phyloP scores from a whole-genome alignment of 2,329 filamentous ascomycete genomes.

The Chrysosporium keratinophilum region DNA sequence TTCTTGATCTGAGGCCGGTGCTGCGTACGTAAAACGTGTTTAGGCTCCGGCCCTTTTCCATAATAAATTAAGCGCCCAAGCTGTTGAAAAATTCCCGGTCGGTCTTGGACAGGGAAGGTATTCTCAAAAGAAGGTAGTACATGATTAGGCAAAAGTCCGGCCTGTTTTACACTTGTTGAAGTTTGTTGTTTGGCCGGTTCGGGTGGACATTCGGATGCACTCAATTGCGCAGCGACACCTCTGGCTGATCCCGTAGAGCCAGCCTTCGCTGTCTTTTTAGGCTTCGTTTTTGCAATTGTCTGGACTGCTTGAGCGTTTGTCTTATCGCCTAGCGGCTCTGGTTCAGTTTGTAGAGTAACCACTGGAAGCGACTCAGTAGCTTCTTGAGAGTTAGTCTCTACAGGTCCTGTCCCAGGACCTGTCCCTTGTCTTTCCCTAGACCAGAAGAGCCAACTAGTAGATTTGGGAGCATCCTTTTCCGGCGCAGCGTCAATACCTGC shows the following conservation, averaged over 20 bases:
- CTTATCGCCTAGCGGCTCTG: background rate
- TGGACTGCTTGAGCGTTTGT: background rate
- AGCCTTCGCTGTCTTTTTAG: constrained; percentile 20
- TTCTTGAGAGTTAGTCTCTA: constrained; percentile 13
- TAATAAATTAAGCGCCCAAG: constrained; percentile 38
- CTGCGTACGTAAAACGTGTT: constrained; percentile 62
- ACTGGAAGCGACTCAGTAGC: background rate
- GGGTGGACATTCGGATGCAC: constrained; percentile 6
- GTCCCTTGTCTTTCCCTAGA: constrained; percentile 28
- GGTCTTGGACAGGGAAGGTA: constrained; percentile 36
- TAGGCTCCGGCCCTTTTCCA: constrained; percentile 48
- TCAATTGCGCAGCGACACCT: background rate
- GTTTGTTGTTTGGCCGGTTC: constrained; percentile 8
- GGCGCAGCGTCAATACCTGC: background rate
- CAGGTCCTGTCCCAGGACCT: constrained; percentile 18
- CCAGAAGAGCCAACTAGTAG: constrained; percentile 36
- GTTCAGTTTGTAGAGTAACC: background rate
- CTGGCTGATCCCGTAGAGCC: background rate
- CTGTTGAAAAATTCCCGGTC: constrained; percentile 56
- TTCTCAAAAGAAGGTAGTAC: constrained; percentile 40
- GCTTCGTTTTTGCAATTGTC: constrained; percentile 14
- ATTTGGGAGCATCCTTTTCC: constrained; percentile 19
- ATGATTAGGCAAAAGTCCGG: constrained; percentile 35
- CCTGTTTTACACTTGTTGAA: constrained; percentile 16
- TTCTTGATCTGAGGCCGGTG: constrained; percentile 65